These are phyloP conservation scores for Plasmodium reichenowi DNA, from an alignment of 169 alveolate species.

Conservation along the genomic window DNA sequence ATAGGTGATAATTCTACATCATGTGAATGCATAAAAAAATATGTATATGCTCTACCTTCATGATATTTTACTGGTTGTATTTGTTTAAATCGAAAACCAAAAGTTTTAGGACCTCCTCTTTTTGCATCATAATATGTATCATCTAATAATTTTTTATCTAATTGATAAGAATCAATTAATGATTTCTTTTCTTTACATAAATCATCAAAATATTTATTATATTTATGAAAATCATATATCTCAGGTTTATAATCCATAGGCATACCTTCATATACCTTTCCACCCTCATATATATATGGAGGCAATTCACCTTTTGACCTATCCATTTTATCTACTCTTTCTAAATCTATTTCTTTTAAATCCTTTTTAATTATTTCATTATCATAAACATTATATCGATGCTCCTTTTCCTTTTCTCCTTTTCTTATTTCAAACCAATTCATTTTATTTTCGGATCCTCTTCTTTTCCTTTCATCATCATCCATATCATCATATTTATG, in stretches of 20 bases:
- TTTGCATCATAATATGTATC: conserved; percentile 75
- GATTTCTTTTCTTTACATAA: conserved; percentile 65
- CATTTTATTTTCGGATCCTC: conserved; percentile 1
- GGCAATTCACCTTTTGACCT: conserved; percentile 45
- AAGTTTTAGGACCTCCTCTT: conserved; percentile 81
- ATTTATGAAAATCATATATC: conserved; percentile 74
- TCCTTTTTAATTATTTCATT: conserved; percentile 41
- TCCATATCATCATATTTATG: background rate
- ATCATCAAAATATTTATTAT: conserved; percentile 74
- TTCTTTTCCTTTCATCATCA: background rate
- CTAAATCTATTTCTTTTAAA: conserved; percentile 30
- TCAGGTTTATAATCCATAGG: conserved; percentile 71
- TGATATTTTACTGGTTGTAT: conserved; percentile 89
- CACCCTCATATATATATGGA: conserved; percentile 69
- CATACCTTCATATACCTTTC: conserved; percentile 48
- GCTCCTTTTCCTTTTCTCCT: conserved; percentile 8
- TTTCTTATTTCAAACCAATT: conserved; percentile 3
- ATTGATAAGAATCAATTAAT: conserved; percentile 57
- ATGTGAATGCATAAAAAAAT: conserved; percentile 88
- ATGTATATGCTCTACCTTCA: conserved; percentile 87
- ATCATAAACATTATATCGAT: conserved; percentile 67
- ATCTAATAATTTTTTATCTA: conserved; percentile 67
- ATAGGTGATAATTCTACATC: conserved; percentile 87
- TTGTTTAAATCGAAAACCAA: conserved; percentile 90
- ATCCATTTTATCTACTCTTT: conserved; percentile 63